Evolutionary conservation across 1,284 basidiomycete genomes (phyloP).

Genomic region (Leccinum solheimii): DNA sequence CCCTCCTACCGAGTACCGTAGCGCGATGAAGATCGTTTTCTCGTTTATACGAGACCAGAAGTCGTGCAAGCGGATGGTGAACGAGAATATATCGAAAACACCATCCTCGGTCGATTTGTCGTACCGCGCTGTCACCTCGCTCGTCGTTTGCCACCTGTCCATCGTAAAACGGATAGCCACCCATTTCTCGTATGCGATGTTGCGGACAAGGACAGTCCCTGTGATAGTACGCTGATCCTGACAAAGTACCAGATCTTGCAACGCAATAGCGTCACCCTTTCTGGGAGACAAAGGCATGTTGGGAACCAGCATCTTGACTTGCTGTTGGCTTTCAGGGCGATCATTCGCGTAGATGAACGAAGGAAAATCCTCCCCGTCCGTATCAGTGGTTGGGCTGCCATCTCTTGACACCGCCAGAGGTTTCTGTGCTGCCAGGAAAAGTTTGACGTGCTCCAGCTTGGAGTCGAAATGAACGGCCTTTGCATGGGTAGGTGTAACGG

Average conservation of each 20-base stretch:
- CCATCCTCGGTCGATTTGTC: constrained; percentile 61
- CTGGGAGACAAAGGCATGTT: constrained; percentile 51
- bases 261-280: constrained; percentile 44
- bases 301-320: constrained; percentile 51
- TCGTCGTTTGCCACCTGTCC: constrained; percentile 94
- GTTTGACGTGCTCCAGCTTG: constrained; percentile 88
- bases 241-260: constrained; percentile 60
- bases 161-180: constrained; percentile 90
- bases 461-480: constrained; percentile 94
- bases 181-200: constrained; percentile 87
- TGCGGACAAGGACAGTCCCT: constrained; percentile 80
- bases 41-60: constrained; percentile 73
- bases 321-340: constrained; percentile 36
- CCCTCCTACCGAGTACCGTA: constrained; percentile 76
- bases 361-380: constrained; percentile 72
- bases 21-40: constrained; percentile 81
- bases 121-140: constrained; percentile 85
- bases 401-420: constrained; percentile 90
- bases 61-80: constrained; percentile 66
- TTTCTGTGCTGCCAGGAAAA: constrained; percentile 92
- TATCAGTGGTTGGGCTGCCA: constrained; percentile 85
- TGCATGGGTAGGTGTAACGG: constrained; percentile 56
- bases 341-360: constrained; percentile 57
- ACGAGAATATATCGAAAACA: constrained; percentile 67
- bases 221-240: constrained; percentile 59